Evolutionary conservation across 495 filamentous ascomycete species (phyloP), one percentile per base, ranked within the genome.

Genomic region (Penicillium lagena): DNA sequence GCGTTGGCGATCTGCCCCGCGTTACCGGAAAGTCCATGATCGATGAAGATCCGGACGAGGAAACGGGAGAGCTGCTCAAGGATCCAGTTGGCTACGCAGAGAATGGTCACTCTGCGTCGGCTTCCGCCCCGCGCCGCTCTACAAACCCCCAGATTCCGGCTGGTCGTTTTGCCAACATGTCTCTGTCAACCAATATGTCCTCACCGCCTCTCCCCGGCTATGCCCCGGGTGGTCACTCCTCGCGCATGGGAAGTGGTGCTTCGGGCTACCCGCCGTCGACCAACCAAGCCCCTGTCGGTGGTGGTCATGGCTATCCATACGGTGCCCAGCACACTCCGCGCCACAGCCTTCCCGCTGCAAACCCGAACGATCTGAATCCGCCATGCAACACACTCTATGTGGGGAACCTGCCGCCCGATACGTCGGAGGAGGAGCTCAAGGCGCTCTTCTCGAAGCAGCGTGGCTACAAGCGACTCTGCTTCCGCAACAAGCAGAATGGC

Each of bases 371-470:
- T 55, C 85, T 96, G 64, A 96, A 97, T 60, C 94, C 93, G 2
- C 93, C 93, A 7, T 98, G 94, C 73, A 98, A 98, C 63, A 98
- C 93, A 3, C 75, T 98, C 14, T 97, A 98, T 57, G 94, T 98
- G 28, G 93, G 93, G 14, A 98, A 98, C 56, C 75, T 98, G 34
- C 93, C 93, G 0, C 81, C 90, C 37, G 88, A 96, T 58, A 95
- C 93, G 0, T 93, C 88, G 0, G 93, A 98, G 58, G 94, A 98
- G 54, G 93, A 98, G 60, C 76, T 98, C 37, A 98, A 97, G 64
- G 84, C 86, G 11, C 77, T 97, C 61, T 98, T 98, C 59, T 89
- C 84, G 35, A 93, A 91, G 63, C 87, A 94, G 53, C 87, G 90
- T 30, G 93, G 93, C 12, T 98, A 97, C 64, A 98, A 95, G 70